Conservation (phyloP, 2,329 filamentous ascomycete species). For the Fonsecaea monophora region DNA sequence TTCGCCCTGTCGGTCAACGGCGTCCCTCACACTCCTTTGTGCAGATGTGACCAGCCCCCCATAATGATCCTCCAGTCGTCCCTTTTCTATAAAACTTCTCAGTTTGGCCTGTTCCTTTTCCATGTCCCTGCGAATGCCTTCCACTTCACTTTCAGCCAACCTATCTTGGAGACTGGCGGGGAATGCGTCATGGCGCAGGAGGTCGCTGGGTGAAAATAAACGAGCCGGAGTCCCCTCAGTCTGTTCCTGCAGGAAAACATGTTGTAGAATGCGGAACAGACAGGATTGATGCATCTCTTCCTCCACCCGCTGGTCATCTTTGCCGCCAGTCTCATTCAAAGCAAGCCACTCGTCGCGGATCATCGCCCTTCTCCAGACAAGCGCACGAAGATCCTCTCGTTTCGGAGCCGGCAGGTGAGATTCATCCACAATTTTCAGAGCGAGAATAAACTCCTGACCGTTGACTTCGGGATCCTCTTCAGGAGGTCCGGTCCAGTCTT, state of each 20-base stretch:
- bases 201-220: conserved; percentile 30
- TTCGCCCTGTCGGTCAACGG: conserved; percentile 33
- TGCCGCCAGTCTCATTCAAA: conserved; percentile 77
- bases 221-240: conserved; percentile 22
- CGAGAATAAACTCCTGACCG: conserved; percentile 73
- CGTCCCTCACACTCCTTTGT: conserved; percentile 26
- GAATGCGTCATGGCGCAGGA: conserved; percentile 30
- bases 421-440: conserved; percentile 66
- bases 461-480: conserved; percentile 56
- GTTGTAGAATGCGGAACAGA: conserved; percentile 33
- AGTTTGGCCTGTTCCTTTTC: conserved; percentile 48
- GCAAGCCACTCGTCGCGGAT: conserved; percentile 83
- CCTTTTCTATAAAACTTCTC: conserved; percentile 45
- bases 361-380: conserved; percentile 90
- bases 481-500: conserved; percentile 48
- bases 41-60: conserved; percentile 37
- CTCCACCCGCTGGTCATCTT: conserved; percentile 63
- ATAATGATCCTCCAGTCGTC: conserved; percentile 39
- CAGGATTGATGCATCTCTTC: conserved; percentile 32
- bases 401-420: conserved; percentile 41
- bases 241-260: conserved; percentile 26
- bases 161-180: conserved; percentile 29
- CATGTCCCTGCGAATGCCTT: conserved; percentile 34
- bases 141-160: conserved; percentile 31
- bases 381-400: conserved; percentile 58